Conservation (phyloP, 345 rosid genomes). For the Eutrema japonicum region DNA sequence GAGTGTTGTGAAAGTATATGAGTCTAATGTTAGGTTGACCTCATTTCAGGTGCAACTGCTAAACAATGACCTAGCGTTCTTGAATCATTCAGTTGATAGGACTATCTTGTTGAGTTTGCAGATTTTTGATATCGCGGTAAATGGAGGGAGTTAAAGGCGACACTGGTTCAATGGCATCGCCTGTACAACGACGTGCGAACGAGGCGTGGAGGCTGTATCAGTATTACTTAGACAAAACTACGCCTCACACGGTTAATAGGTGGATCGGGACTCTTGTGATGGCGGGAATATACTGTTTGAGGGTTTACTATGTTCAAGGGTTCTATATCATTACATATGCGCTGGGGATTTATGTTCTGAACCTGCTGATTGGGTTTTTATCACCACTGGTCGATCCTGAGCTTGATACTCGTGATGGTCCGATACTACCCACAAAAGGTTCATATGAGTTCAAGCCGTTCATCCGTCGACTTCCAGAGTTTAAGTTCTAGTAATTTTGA, state of each 20-base stretch:
- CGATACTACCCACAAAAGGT: slow-evolving; percentile 76
- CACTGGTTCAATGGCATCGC: slow-evolving; percentile 54
- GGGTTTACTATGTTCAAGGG: slow-evolving; percentile 74
- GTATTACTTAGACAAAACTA: slow-evolving; percentile 80
- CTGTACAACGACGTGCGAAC: slow-evolving; percentile 62
- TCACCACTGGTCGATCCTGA: slow-evolving; percentile 91
- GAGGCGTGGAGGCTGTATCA: slow-evolving; percentile 74
- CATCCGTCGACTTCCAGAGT: slow-evolving; percentile 91
- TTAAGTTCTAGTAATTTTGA: slow-evolving; percentile 77
- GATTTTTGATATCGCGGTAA: slow-evolving; percentile 42
- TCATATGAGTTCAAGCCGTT: slow-evolving; percentile 96
- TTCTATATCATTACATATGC: slow-evolving; percentile 82
- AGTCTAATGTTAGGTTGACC: not conserved
- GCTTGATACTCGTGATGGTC: slow-evolving; percentile 66
- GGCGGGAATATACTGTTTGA: slow-evolving; percentile 55
- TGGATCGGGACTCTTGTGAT: slow-evolving; percentile 74
- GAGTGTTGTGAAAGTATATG: not conserved
- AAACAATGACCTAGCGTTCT: not conserved
- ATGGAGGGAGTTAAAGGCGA: slow-evolving; percentile 82
- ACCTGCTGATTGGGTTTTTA: slow-evolving; percentile 80
- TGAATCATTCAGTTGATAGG: not conserved
- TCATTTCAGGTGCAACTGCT: not conserved
- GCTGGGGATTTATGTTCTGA: slow-evolving; percentile 79
- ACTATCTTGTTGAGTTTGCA: slow-evolving; percentile 37
- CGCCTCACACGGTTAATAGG: slow-evolving; percentile 69